Percentiles rank a stretch among this genome's conserved stretches.
These are phyloP conservation scores for Clarireedia monteithiana DNA, from an alignment of 2,329 filamentous ascomycete genomes.

Conservation along the genomic window DNA sequence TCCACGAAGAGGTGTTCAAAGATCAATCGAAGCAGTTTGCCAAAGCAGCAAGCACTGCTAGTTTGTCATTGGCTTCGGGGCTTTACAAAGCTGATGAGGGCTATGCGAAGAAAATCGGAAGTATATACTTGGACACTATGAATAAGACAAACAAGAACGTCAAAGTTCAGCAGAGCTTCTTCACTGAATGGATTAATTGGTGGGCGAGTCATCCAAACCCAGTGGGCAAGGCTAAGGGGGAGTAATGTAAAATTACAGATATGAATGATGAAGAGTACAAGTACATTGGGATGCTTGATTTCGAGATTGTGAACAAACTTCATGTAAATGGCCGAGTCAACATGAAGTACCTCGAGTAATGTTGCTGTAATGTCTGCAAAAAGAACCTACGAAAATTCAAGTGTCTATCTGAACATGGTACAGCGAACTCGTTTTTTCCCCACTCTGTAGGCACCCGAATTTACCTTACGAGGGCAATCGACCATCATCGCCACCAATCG, in stretches of 20 bases:
- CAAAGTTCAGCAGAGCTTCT: slow-evolving; percentile 57
- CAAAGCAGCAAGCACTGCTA: slow-evolving; percentile 65
- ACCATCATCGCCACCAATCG: too few species aligned
- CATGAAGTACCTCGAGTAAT: too few species aligned
- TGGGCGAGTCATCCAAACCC: slow-evolving; percentile 40
- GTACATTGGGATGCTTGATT: neutral
- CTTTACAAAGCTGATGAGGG: slow-evolving; percentile 48
- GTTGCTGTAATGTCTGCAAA: too few species aligned
- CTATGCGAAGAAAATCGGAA: slow-evolving; percentile 47
- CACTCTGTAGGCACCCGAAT: too few species aligned
- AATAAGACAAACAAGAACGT: slow-evolving; percentile 49
- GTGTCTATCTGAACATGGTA: too few species aligned
- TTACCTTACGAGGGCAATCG: too few species aligned
- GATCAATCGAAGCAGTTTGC: slow-evolving; percentile 63
- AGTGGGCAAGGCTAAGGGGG: neutral
- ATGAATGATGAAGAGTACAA: neutral
- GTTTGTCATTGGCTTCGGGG: slow-evolving; percentile 57
- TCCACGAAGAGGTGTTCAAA: slow-evolving; percentile 61
- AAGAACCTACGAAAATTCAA: too few species aligned
- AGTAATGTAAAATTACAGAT: neutral
- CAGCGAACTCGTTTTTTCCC: too few species aligned
- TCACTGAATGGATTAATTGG: slow-evolving; percentile 70
- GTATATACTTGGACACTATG: slow-evolving; percentile 57
- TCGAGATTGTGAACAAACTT: neutral
- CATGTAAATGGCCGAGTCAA: too few species aligned